A percentile compares a stretch with the other conserved stretches of the same genome.
phyloP scores from a whole-genome alignment of 441 rosid genomes.

The Adansonia grandidieri region DNA sequence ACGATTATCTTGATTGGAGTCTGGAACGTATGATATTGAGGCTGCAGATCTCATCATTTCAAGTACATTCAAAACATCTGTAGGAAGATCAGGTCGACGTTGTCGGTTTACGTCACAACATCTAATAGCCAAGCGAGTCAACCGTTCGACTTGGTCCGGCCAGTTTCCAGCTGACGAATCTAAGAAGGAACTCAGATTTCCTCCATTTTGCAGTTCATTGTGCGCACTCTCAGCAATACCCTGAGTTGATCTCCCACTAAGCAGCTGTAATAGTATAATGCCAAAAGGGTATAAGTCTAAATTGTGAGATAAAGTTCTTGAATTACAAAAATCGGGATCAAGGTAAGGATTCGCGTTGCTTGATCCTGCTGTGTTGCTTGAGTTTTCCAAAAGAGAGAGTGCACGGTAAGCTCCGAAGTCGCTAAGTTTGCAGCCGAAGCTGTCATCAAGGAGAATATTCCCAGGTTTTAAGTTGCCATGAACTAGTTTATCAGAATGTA shows the following conservation, averaged over 20 bases:
- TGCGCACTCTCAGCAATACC: conserved; percentile 73
- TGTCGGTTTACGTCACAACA: conserved; percentile 40
- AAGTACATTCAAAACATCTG: conserved; percentile 46
- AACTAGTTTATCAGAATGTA: conserved; percentile 45
- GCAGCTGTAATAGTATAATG: conserved; percentile 67
- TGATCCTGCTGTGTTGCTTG: conserved; percentile 43
- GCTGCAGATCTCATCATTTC: conserved; percentile 36
- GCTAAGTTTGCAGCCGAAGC: conserved; percentile 46
- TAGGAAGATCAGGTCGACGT: conserved; percentile 46
- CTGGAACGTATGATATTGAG: conserved; percentile 28
- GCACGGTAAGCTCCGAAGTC: conserved; percentile 40
- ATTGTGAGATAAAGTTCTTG: conserved; percentile 73
- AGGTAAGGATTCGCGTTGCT: conserved; percentile 48
- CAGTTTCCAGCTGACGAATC: conserved; percentile 96
- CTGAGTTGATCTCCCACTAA: conserved; percentile 77
- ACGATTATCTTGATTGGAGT: conserved; percentile 38
- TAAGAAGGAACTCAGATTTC: conserved; percentile 56
- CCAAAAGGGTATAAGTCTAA: conserved; percentile 94
- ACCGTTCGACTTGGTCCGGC: conserved; percentile 90
- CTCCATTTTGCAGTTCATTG: conserved; percentile 56
- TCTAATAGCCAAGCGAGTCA: conserved; percentile 48
- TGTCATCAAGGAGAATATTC: conserved; percentile 50
- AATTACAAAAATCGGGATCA: conserved; percentile 77
- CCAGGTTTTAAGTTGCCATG: conserved; percentile 51
- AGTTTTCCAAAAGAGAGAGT: conserved; percentile 13